phyloP scores from a whole-genome alignment of 495 filamentous ascomycete species.

The Aspergillus mulundensis region DNA sequence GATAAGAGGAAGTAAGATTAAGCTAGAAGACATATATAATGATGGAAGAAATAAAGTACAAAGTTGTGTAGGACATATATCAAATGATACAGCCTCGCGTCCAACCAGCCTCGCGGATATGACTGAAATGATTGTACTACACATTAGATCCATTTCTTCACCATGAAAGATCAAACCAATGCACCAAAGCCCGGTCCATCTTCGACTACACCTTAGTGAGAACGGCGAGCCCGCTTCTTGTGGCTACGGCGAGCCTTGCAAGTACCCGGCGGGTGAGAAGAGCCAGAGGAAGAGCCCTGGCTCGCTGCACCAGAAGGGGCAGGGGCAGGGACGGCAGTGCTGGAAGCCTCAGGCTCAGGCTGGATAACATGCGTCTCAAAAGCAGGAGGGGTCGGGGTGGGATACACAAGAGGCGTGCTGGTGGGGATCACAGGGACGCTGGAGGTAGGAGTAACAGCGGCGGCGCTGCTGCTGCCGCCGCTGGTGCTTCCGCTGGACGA shows the following conservation, averaged over 20 bases:
- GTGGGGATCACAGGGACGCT: slow-evolving; percentile 1
- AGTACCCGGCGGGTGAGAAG: neutral
- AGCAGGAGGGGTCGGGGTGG: neutral
- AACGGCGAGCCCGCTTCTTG: neutral
- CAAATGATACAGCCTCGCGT: too few species aligned
- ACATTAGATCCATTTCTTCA: too few species aligned
- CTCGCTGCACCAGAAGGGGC: neutral
- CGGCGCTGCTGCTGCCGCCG: slow-evolving; percentile 5
- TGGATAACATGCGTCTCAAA: neutral
- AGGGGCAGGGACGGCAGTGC: neutral
- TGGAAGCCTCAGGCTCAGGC: neutral
- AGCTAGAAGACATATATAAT: too few species aligned
- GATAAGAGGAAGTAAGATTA: too few species aligned
- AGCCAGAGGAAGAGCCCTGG: neutral
- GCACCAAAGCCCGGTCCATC: neutral
- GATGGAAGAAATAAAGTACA: too few species aligned
- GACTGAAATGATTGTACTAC: too few species aligned
- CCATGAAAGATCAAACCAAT: too few species aligned
- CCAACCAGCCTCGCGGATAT: too few species aligned
- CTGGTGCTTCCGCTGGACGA: slow-evolving; percentile 2
- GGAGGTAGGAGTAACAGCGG: neutral
- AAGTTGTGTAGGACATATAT: too few species aligned
- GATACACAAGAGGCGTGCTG: neutral
- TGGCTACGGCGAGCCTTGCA: neutral
- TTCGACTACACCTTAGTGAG: neutral